Base-by-base conservation (phyloP, 345 rosid genomes). In the Brassica incana region DNA sequence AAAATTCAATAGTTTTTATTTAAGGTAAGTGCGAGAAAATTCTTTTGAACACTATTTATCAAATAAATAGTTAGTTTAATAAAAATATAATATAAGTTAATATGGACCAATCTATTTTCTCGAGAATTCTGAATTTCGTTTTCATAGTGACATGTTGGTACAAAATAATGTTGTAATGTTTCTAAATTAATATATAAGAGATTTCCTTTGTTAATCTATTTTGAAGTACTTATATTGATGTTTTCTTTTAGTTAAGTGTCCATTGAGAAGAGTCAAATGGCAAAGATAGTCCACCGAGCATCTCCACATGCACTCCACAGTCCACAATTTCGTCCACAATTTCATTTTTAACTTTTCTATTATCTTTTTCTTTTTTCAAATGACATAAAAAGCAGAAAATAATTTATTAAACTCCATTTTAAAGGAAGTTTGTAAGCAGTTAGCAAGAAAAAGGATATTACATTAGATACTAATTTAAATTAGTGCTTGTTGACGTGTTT, bases 251-350 rank as follows among this genome's bases (percentile, higher is more conserved):
- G 33, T 18, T 27, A 63, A 52, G 72, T 80, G 78, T 74, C 83
- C 71, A 74, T 69, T 80, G 75, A 69, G 75, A 74, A 62, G 71
- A 69, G 71, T 68, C 83, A 69, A 79, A 59, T 74, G 78, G 56
- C 71, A 69, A 74, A 74, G 29, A 62, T 69, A 52, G 64, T 36
- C 72, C 66, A 74, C 74, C 56, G 67, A 73, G 69, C 78, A 78
- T 67, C 70, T 68, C 75, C 78, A 78, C 82, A 58, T 67, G 82
- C 62, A 79, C 40, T 9, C 74, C 82, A n/a, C n/a, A n/a, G n/a
- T n/a, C n/a, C n/a, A n/a, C n/a, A n/a, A n/a, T n/a, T n/a, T n/a
- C n/a, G n/a, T 9, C 74, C 82, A 73, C 74, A 73, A 23, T 48
- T 45, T 60, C 35, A 20, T 30, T 58, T 8, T 5, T 18, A 29